Evolutionary conservation across 2,329 filamentous ascomycete species (phyloP).

Genomic region (Huntiella bhutanensis): DNA sequence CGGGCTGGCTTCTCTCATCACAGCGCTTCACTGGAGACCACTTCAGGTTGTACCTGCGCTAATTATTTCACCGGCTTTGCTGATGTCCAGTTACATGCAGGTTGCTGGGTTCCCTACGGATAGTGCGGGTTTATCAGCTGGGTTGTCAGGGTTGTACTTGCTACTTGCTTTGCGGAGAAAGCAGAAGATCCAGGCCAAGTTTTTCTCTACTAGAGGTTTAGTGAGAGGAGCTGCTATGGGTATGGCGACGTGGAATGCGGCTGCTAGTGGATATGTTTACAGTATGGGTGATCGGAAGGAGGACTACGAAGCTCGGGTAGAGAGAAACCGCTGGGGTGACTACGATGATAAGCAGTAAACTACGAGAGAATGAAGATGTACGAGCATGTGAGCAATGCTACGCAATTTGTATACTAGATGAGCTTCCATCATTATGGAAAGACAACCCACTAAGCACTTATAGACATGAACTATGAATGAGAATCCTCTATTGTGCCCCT

Average conservation of each 20-base stretch:
- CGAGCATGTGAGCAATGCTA: too few species aligned
- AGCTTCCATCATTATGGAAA: too few species aligned
- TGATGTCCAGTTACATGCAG: conserved; percentile 40
- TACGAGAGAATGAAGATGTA: too few species aligned
- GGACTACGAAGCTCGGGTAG: conserved; percentile 29
- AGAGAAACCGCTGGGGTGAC: conserved; percentile 32
- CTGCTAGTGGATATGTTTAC: conserved; percentile 33
- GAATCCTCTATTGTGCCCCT: too few species aligned
- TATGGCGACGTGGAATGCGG: conserved; percentile 28
- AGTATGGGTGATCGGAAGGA: conserved; percentile 29
- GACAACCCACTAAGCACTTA: not conserved
- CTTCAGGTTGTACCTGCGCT: conserved; percentile 29
- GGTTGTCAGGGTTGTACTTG: conserved; percentile 38
- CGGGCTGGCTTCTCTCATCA: conserved; percentile 35
- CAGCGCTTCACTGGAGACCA: conserved; percentile 36
- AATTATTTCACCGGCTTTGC: conserved; percentile 30
- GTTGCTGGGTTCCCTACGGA: conserved; percentile 39
- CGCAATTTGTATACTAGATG: too few species aligned
- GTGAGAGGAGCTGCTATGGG: conserved; percentile 33
- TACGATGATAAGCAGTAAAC: conserved; percentile 10
- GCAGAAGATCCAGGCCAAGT: conserved; percentile 21
- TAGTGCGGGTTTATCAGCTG: conserved; percentile 34
- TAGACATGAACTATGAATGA: not conserved
- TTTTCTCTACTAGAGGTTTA: conserved; percentile 27
- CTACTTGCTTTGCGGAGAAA: conserved; percentile 33